Percentiles rank a stretch among this genome's conserved stretches.
These are phyloP conservation scores for Chlorella ohadii DNA, from an alignment of 139 green algal species.

Conservation along the genomic window DNA sequence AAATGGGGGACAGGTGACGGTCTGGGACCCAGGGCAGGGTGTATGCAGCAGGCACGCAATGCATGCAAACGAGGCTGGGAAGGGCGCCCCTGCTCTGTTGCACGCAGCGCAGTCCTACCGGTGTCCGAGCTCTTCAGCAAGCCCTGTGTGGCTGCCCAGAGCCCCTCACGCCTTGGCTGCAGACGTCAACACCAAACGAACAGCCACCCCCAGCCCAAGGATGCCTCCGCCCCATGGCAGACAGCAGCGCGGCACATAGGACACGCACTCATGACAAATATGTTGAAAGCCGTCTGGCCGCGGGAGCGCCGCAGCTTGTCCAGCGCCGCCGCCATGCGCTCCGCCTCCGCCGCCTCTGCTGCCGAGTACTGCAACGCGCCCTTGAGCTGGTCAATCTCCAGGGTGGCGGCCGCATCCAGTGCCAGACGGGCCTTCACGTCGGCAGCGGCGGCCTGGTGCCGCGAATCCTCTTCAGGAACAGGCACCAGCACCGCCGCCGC, in stretches of 20 bases:
- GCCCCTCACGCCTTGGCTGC: too few species aligned
- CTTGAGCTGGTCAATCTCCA: constrained; percentile 18
- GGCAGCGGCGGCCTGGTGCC: background rate
- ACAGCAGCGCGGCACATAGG: background rate
- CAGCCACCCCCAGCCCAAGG: too few species aligned
- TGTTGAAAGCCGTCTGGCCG: background rate
- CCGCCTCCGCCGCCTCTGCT: background rate
- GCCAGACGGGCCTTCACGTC: background rate
- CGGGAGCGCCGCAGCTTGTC: background rate
- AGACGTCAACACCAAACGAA: too few species aligned
- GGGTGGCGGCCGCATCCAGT: background rate
- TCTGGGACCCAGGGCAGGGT: too few species aligned
- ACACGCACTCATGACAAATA: background rate
- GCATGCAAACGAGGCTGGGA: too few species aligned
- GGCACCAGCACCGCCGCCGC: background rate
- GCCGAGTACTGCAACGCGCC: background rate
- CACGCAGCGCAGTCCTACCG: too few species aligned
- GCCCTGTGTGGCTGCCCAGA: too few species aligned
- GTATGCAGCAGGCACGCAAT: too few species aligned
- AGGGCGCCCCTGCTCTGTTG: too few species aligned
- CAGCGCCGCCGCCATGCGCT: background rate
- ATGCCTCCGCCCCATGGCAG: too few species aligned
- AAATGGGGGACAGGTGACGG: too few species aligned
- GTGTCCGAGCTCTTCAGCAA: too few species aligned
- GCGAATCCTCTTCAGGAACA: background rate